Evolutionary conservation across 345 rosid genomes (phyloP), one percentile per base, ranked within the genome.

Genomic region (Brassica juncea): DNA sequence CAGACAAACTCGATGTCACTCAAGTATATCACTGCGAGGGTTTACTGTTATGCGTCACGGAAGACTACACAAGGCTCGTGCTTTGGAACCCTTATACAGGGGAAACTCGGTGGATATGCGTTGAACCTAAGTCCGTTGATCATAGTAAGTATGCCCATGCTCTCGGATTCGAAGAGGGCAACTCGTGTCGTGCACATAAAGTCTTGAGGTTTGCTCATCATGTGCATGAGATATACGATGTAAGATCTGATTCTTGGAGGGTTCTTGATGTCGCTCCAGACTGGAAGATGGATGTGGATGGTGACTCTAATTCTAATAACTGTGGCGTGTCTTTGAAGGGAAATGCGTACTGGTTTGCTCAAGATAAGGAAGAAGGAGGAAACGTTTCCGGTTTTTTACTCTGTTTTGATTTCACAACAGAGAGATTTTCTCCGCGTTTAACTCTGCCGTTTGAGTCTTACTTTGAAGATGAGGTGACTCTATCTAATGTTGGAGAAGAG

Each of bases 401-500:
- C 47, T 70, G 73, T 70, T 70, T 70, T 54, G 73, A 70, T 70
- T 70, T 70, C 21, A 54, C 47, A 16, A 54, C 10, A 4, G 63
- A 54, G 44, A 31, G 30, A 1, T 70, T 70, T 54, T 30, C 0
- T 8, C 47, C 63, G 9, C 73, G 44, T 31, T 2, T 70, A 16
- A 47, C 73, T 52, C 16, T 70, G 15, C 73, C 73, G 5, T 52
- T 70, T 28, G 44, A 16, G 28, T 30, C 62, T 30, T 30, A 9
- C 19, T 2, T 2, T 6, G 15, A 52, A 1, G 61, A 15, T 52
- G 15, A 19, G 0, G 61, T 30, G n/a, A 2, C 25, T 31, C 63
- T 70, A 0, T 70, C 47, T 31, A 54, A 1, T 70, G 30, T 52
- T 15, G 58, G 73, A 54, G 73, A 70, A 31, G 63, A 54, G 63